Evolutionary conservation across 2,329 filamentous ascomycete species (phyloP).

Genomic region (Fusarium circinatum): DNA sequence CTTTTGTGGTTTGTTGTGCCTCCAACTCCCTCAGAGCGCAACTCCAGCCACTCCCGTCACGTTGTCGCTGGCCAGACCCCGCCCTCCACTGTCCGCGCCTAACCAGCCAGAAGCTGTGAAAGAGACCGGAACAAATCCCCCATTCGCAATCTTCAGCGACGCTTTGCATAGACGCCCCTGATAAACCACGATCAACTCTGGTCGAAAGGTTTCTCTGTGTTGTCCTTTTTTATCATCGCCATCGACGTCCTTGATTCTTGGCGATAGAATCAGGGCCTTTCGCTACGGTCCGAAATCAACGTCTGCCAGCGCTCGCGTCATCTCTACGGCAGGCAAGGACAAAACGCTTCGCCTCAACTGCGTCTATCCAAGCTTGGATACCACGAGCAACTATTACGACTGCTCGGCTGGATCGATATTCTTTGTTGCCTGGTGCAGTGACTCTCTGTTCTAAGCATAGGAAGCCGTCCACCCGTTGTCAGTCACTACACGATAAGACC

Average conservation of each 20-base stretch:
- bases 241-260: background rate
- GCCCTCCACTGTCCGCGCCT: slow-evolving; percentile 43
- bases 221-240: slow-evolving; percentile 15
- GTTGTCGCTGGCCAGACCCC: slow-evolving; percentile 43
- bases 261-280: slow-evolving; percentile 3
- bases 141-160: slow-evolving; percentile 31
- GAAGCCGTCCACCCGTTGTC: slow-evolving; percentile 9
- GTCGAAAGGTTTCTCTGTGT: background rate
- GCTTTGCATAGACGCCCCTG: slow-evolving; percentile 27
- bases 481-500: slow-evolving; percentile 29
- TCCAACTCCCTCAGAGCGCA: slow-evolving; percentile 30
- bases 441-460: background rate
- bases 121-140: slow-evolving; percentile 27
- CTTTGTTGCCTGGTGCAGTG: slow-evolving; percentile 6
- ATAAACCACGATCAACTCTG: slow-evolving; percentile 19
- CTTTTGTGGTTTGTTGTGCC: slow-evolving; percentile 18
- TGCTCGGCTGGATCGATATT: slow-evolving; percentile 2
- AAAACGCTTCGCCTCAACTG: slow-evolving; percentile 2
- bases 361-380: slow-evolving; percentile 12
- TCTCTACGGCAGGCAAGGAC: slow-evolving; percentile 16
- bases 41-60: slow-evolving; percentile 45
- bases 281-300: slow-evolving; percentile 16
- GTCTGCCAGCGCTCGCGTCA: background rate
- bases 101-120: slow-evolving; percentile 44
- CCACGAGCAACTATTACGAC: slow-evolving; percentile 22